A percentile compares a stretch with the other conserved stretches of the same genome.
These are phyloP conservation scores for Serendipita sp. DNA, from an alignment of 768 basidiomycete genomes.

Conservation along the genomic window DNA sequence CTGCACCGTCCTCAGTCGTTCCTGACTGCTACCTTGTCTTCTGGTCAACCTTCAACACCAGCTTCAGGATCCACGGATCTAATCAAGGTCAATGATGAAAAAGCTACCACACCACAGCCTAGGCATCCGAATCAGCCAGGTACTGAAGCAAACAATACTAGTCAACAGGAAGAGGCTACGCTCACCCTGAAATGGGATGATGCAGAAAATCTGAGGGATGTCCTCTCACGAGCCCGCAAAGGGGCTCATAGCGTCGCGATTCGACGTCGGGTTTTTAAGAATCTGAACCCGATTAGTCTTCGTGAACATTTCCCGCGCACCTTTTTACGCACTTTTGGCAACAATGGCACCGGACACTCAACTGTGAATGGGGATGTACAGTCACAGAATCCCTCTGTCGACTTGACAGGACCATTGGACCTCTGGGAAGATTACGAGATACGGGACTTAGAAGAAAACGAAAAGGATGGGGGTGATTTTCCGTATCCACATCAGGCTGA, in stretches of 20 bases:
- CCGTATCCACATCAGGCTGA: neutral
- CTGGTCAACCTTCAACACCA: too few species aligned
- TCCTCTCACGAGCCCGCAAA: neutral
- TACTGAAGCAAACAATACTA: too few species aligned
- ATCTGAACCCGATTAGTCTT: neutral
- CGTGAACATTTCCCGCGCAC: neutral
- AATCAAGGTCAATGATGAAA: too few species aligned
- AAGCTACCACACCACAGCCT: too few species aligned
- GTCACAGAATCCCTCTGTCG: neutral
- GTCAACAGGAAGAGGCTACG: neutral
- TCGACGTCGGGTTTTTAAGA: neutral
- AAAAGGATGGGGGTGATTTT: conserved; percentile 5
- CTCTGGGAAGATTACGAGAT: conserved; percentile 1
- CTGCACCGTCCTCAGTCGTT: neutral
- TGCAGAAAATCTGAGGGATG: neutral
- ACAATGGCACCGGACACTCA: neutral
- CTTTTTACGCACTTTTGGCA: neutral
- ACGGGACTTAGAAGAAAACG: neutral
- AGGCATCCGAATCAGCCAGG: too few species aligned
- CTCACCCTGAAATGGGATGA: neutral
- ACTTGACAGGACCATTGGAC: neutral
- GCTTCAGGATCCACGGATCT: too few species aligned
- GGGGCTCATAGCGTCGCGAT: neutral
- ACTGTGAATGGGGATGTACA: neutral
- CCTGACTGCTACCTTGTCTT: too few species aligned